A percentile compares a stretch with the other conserved stretches of the same genome.
phyloP scores from a whole-genome alignment of 371 early-diverging fungal genomes.

The Conidiobolus incongruus region DNA sequence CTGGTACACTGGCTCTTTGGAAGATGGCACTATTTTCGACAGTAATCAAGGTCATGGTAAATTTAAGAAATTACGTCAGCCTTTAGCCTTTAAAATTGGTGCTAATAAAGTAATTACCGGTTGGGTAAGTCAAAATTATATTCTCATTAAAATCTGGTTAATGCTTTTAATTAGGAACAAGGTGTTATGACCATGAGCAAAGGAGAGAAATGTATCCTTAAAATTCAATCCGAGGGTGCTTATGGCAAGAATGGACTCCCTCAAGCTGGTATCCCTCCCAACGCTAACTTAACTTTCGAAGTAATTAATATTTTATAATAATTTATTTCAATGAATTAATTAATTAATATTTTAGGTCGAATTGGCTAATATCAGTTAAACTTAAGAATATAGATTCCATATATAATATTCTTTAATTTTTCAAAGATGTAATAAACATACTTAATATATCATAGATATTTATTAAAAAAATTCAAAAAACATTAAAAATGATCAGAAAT shows the following conservation, averaged over 20 bases:
- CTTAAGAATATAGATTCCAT: no score
- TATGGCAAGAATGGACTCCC: conserved; percentile 26
- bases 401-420: no score
- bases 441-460: no score
- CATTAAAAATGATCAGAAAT: no score
- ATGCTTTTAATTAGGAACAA: conserved; percentile 16
- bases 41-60: conserved; percentile 16
- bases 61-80: conserved; percentile 21
- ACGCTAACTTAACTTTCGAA: conserved; percentile 13
- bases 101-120: conserved; percentile 17
- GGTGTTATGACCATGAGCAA: conserved; percentile 23
- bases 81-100: conserved; percentile 30
- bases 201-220: conserved; percentile 23
- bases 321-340: no score
- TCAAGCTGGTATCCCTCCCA: conserved; percentile 20
- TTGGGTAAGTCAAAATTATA: conserved; percentile 13
- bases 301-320: no score
- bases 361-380: no score
- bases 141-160: not conserved
- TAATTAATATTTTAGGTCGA: no score
- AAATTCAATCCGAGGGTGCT: conserved; percentile 23
- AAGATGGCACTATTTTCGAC: conserved; percentile 38
- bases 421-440: no score
- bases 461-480: no score
- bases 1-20: conserved; percentile 28